Conservation (phyloP, 768 basidiomycete genomes). For the Leccinum subgranulosum region DNA sequence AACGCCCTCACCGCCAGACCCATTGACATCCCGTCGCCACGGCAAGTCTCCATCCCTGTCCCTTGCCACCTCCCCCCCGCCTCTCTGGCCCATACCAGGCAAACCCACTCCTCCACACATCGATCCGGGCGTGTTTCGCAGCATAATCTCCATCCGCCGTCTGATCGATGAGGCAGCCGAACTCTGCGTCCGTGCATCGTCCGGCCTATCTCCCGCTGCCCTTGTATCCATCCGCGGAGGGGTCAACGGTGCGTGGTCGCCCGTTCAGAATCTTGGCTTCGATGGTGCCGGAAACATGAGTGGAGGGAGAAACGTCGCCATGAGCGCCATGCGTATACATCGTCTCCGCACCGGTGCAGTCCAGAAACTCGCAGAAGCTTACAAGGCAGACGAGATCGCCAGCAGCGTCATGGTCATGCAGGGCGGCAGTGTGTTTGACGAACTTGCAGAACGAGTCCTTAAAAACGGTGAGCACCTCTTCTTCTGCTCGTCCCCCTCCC, state of each 20-base stretch:
- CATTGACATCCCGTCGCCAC: conserved; percentile 31
- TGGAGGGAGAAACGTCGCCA: conserved; percentile 70
- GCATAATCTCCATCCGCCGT: conserved; percentile 67
- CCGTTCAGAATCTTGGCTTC: conserved; percentile 62
- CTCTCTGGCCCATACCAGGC: conserved; percentile 56
- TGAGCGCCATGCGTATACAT: conserved; percentile 85
- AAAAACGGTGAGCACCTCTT: conserved; percentile 48
- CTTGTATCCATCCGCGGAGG: conserved; percentile 59
- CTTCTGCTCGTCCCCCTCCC: background rate
- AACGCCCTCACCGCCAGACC: conserved; percentile 41
- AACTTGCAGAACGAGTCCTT: conserved; percentile 85
- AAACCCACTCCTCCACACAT: conserved; percentile 82
- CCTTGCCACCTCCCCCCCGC: conserved; percentile 37
- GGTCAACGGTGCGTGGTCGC: conserved; percentile 51
- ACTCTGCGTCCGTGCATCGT: conserved; percentile 82
- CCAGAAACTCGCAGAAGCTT: conserved; percentile 82
- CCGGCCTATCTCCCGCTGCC: conserved; percentile 74
- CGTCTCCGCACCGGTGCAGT: conserved; percentile 78
- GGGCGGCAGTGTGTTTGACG: conserved; percentile 88
- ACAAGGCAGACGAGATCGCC: conserved; percentile 86
- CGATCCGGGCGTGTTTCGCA: conserved; percentile 84
- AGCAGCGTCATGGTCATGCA: conserved; percentile 96
- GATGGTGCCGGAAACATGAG: conserved; percentile 52
- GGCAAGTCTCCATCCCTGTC: conserved; percentile 27
- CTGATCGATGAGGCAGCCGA: conserved; percentile 90